A percentile compares a stretch with the other conserved stretches of the same genome.
Conservation (phyloP, 441 rosid species). For the Brassica balearica region DNA sequence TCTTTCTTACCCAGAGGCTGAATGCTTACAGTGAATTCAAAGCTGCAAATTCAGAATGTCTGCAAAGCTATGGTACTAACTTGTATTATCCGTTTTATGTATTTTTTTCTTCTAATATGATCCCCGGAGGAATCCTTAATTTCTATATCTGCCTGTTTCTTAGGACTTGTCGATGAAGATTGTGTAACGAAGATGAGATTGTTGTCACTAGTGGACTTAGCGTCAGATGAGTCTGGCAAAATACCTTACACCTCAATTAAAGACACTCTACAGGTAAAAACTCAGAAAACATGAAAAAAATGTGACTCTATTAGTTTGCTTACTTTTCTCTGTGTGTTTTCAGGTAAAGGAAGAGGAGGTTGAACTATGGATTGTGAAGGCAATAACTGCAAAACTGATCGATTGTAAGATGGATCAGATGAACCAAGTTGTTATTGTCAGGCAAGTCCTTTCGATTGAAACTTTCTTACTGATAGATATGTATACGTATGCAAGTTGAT, state of each 20-base stretch:
- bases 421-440: constrained; percentile 85
- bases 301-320: constrained; percentile 26
- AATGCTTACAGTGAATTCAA: constrained; percentile 84
- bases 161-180: constrained; percentile 95
- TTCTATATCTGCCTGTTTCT: background rate
- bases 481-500: background rate
- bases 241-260: constrained; percentile 74
- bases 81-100: background rate
- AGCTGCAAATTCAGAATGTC: constrained; percentile 66
- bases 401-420: constrained; percentile 96
- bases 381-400: constrained; percentile 78
- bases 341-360: constrained; percentile 86
- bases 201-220: constrained; percentile 90
- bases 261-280: constrained; percentile 75
- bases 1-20: constrained; percentile 82
- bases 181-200: constrained; percentile 91
- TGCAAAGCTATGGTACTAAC: constrained; percentile 75
- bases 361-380: constrained; percentile 95
- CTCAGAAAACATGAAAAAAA: constrained; percentile 11
- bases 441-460: constrained; percentile 46
- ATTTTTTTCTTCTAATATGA: background rate
- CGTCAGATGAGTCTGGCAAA: constrained; percentile 74
- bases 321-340: constrained; percentile 24
- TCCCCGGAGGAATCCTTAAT: background rate
- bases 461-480: background rate